Conservation (phyloP, 2,329 filamentous ascomycete genomes). For the Claviceps africana region DNA sequence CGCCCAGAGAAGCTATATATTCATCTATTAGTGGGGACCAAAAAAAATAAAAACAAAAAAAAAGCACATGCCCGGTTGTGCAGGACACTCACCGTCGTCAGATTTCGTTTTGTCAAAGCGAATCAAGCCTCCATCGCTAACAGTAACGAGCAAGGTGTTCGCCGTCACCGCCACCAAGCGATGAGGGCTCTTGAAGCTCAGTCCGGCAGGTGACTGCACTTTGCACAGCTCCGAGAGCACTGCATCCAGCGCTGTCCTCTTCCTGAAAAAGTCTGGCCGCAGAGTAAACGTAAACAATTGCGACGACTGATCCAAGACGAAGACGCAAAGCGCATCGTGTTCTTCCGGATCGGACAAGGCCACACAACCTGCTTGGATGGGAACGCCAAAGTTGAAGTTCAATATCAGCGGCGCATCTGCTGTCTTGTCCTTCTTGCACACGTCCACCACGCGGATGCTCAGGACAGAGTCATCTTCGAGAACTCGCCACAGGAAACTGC, state of each 20-base stretch:
- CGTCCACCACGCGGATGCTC: constrained; percentile 70
- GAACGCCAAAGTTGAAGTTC: constrained; percentile 60
- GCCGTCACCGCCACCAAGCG: constrained; percentile 62
- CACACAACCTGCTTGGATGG: constrained; percentile 64
- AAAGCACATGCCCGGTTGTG: not conserved
- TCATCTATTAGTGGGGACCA: not conserved
- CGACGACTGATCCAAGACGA: constrained; percentile 65
- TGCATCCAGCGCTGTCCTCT: constrained; percentile 53
- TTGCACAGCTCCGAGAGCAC: constrained; percentile 67
- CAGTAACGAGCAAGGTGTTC: constrained; percentile 62
- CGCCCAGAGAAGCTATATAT: constrained; percentile 12
- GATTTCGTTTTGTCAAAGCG: constrained; percentile 47
- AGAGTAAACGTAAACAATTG: constrained; percentile 76
- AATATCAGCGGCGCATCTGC: constrained; percentile 61
- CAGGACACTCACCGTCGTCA: constrained; percentile 28
- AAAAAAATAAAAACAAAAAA: too few species aligned
- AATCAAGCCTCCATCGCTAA: constrained; percentile 66
- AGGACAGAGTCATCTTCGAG: constrained; percentile 66
- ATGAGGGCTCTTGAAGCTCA: constrained; percentile 68
- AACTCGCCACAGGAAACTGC: constrained; percentile 83
- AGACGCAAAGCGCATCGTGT: constrained; percentile 64
- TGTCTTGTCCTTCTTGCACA: constrained; percentile 53
- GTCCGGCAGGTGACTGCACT: constrained; percentile 54
- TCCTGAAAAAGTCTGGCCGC: constrained; percentile 67
- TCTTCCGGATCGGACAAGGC: constrained; percentile 68